Percentiles rank a stretch among this genome's conserved stretches.
These are phyloP conservation scores for Mycena vulgaris DNA, from an alignment of 768 basidiomycete genomes.

Conservation along the genomic window DNA sequence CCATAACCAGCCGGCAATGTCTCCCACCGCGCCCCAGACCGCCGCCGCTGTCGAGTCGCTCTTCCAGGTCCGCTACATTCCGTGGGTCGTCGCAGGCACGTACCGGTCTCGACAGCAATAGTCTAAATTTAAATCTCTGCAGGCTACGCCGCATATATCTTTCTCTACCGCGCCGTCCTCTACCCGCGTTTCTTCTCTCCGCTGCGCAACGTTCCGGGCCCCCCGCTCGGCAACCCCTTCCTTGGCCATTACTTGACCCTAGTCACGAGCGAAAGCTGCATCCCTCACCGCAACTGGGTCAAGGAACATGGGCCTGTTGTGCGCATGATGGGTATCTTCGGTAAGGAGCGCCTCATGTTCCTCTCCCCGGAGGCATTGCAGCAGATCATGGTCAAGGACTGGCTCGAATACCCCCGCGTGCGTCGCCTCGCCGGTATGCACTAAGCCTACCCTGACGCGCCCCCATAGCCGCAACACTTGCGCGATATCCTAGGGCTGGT, in stretches of 20 bases:
- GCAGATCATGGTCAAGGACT: slow-evolving; percentile 60
- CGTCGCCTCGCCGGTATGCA: not conserved
- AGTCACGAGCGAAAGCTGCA: slow-evolving; percentile 57
- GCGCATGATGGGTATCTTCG: slow-evolving; percentile 61
- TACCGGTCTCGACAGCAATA: not conserved
- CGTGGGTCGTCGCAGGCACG: slow-evolving; percentile 23
- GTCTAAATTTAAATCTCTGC: not conserved
- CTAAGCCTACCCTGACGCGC: not conserved
- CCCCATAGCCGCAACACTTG: slow-evolving; percentile 58
- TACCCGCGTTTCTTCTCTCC: slow-evolving; percentile 56
- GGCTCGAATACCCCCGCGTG: slow-evolving; percentile 64
- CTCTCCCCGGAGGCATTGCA: slow-evolving; percentile 61
- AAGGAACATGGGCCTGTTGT: slow-evolving; percentile 62
- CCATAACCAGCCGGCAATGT: slow-evolving; percentile 6
- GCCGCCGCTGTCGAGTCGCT: not conserved
- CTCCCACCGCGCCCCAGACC: not conserved
- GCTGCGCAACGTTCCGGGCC: slow-evolving; percentile 56
- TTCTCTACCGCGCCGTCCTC: slow-evolving; percentile 50
- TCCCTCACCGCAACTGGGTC: slow-evolving; percentile 62
- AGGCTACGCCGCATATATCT: slow-evolving; percentile 27
- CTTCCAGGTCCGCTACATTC: slow-evolving; percentile 8
- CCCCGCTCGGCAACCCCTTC: slow-evolving; percentile 50
- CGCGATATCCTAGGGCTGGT: slow-evolving; percentile 59
- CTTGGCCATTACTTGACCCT: slow-evolving; percentile 58
- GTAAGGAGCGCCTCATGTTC: slow-evolving; percentile 62